Base-by-base conservation (phyloP, 495 filamentous ascomycete genomes). In the Xylaria curta region DNA sequence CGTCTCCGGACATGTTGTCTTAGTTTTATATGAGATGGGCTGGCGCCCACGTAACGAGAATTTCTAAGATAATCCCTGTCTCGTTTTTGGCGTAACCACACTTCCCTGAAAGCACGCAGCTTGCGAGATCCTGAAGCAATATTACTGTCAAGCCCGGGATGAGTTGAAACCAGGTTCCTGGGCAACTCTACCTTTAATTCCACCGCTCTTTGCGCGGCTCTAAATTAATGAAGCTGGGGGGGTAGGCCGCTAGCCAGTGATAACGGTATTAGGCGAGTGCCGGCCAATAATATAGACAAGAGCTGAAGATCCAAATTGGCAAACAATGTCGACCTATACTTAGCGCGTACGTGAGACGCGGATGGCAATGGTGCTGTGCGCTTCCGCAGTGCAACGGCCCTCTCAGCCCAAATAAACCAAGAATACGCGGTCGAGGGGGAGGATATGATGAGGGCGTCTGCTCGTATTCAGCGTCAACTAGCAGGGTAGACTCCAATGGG, bases 1-100 rank as follows among this genome's bases (percentile, higher is more conserved):
- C 74, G 78, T 84, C 80, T 73, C 84, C 82, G 75, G 82, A 81
- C 82, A 85, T 85, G 71, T 71, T 82, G 81, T 78, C 81, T 78
- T 76, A 79, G 74, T 76, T 82, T 85, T 86, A 86, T 83, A 83
- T 73, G 76, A 78, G 56, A 44, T 66, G 38, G 28, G 42, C 51
- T 26, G 70, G 28, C 42, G 54, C 26, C 69, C 69, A 54, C 73
- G 73, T 65, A 67, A 73, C 66, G 60, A 74, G 72, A 67, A 54
- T 70, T 62, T 69, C 68, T 60, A 79, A 78, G 79, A 86, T 80
- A 80, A 79, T 75, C 72, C 74, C 76, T 69, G 72, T 69, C 66
- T 72, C 68, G 72, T 78, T 72, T 76, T 75, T 79, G 74, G 77
- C 70, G 76, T 76, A 78, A 79, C 77, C 77, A 78, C 79, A 79